A percentile compares a stretch with the other conserved stretches of the same genome.
Conservation (phyloP, 441 rosid genomes). For the Monsonia emarginata region DNA sequence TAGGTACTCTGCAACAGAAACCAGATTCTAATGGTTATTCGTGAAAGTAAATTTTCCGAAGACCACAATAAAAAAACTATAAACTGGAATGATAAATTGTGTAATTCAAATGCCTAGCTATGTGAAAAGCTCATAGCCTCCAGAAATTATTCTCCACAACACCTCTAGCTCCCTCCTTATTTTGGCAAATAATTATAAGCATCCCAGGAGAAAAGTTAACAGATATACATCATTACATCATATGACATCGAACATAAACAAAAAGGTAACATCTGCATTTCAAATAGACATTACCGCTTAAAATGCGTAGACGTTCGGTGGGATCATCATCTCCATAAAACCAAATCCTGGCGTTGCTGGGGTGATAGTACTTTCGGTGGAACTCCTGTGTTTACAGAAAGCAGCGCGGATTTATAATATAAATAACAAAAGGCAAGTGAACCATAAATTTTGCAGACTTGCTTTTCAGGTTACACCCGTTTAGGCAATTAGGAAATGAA, state of each 20-base stretch:
- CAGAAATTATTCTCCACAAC: background rate
- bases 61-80: background rate
- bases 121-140: background rate
- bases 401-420: background rate
- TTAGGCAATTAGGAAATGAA: background rate
- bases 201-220: slow-evolving; percentile 8
- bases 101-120: background rate
- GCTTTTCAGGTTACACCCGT: background rate
- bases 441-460: background rate
- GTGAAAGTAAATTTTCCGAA: background rate
- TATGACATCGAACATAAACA: slow-evolving; percentile 6
- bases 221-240: slow-evolving; percentile 4
- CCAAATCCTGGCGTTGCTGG: slow-evolving; percentile 94
- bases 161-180: background rate
- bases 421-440: background rate
- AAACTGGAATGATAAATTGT: too few relatives aligned
- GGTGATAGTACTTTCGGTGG: slow-evolving; percentile 76
- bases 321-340: slow-evolving; percentile 93
- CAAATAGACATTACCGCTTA: slow-evolving; percentile 50
- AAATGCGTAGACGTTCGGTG: slow-evolving; percentile 54
- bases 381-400: slow-evolving; percentile 48
- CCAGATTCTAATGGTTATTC: slow-evolving; percentile 5
- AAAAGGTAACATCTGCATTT: background rate
- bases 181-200: background rate
- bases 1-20: slow-evolving; percentile 53